A percentile compares a stretch with the other conserved stretches of the same genome.
phyloP scores from a whole-genome alignment of 306 rosid genomes.

The Quercus wislizeni region DNA sequence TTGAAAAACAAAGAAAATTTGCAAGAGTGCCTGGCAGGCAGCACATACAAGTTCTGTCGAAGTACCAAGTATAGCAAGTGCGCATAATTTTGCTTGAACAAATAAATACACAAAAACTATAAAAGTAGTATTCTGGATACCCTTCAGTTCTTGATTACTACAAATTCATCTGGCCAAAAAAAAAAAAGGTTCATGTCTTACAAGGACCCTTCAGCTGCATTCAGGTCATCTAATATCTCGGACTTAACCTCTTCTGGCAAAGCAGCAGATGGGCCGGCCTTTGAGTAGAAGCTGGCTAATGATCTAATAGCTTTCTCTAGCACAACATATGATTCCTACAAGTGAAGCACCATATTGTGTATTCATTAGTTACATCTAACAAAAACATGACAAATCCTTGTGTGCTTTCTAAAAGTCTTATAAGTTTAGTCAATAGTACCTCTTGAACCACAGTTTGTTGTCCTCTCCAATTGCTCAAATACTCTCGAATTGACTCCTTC shows the following conservation, averaged over 20 bases:
- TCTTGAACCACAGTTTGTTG: constrained; percentile 56
- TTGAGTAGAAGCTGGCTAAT: constrained; percentile 79
- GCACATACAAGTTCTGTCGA: not conserved
- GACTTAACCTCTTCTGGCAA: constrained; percentile 67
- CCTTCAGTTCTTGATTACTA: not conserved
- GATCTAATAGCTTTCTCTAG: constrained; percentile 84
- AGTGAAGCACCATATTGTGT: constrained; percentile 18
- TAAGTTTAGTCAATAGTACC: constrained; percentile 30
- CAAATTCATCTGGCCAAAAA: not conserved
- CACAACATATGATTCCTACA: constrained; percentile 75
- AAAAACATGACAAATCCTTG: constrained; percentile 7
- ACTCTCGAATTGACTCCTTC: constrained; percentile 83
- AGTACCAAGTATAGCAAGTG: not conserved
- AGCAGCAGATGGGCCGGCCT: constrained; percentile 85
- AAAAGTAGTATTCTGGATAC: not conserved
- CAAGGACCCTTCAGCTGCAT: constrained; percentile 61
- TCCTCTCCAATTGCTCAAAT: constrained; percentile 82
- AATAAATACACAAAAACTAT: not conserved
- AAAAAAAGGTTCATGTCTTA: constrained; percentile 19
- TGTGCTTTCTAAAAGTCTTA: not conserved
- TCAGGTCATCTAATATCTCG: constrained; percentile 63
- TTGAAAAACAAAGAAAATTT: not conserved
- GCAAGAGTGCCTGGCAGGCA: not conserved
- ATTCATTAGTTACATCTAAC: not conserved
- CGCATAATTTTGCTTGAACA: not conserved